Evolutionary conservation across 2,329 filamentous ascomycete species (phyloP), one percentile per base, ranked within the genome.

Genomic region (Aspergillus niger): DNA sequence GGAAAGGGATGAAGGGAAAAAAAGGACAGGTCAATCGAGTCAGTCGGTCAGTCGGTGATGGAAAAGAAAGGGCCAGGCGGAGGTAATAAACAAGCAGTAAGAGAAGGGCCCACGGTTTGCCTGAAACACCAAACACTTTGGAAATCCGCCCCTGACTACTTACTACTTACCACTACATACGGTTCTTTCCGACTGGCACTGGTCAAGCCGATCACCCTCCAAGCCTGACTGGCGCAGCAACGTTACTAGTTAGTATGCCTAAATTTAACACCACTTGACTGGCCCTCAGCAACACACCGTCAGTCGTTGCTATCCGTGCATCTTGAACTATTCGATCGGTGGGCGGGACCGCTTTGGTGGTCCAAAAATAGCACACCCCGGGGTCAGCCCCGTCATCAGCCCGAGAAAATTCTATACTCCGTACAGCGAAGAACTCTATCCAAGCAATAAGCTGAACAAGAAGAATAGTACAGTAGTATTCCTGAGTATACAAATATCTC

Each of bases 401-500:
- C 30, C 22, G 36, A 22, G 24, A 24, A 20, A 15, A 8, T 41
- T 41, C 50, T 52, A 59, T 36, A 36, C 32, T 36, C 11, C 32
- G 32, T 36, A 36, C 32, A 36, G 32, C 10, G 32, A 36, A 36
- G 30, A 11, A 4, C 2, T 13, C 1, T 13, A n/a, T 41, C 4
- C 36, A 28, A 7, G 10, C 2, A 22, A n/a, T 3, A 58, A 17
- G 50, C 5, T 43, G 13, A 58, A 59, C 49, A 39, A 44, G 50
- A 52, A 59, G 48, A 64, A 63, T 62, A 55, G 28, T 58, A 63
- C 48, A 62, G 57, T 63, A 43, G 26, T 57, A 57, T 60, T 61
- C 57, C 39, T 60, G 59, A 63, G 50, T 67, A 59, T 66, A 67
- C 63, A 66, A 30, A 49, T 49, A 58, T 43, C 7, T 47, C 26